phyloP scores from a whole-genome alignment of 2,329 filamentous ascomycete genomes.

The Aspergillus floridensis region DNA sequence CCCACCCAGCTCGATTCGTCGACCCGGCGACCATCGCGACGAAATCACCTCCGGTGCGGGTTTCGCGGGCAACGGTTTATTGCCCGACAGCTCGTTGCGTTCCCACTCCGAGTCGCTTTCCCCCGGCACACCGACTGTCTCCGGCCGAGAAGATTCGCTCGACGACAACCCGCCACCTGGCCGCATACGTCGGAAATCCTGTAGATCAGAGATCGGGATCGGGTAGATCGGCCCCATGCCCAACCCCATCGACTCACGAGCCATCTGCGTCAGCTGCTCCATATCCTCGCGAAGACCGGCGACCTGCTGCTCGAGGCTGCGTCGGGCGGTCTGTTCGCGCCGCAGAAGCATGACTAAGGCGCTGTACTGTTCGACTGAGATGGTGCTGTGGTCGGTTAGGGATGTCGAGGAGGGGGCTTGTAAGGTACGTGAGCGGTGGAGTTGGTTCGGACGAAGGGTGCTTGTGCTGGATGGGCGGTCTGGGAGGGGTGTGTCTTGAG shows the following conservation, averaged over 20 bases:
- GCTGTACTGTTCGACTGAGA: slow-evolving; percentile 49
- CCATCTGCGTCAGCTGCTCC: slow-evolving; percentile 33
- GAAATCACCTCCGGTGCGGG: slow-evolving; percentile 18
- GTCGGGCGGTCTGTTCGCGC: slow-evolving; percentile 47
- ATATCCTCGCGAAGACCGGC: slow-evolving; percentile 42
- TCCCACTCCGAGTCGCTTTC: slow-evolving; percentile 31
- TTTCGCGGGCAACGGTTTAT: slow-evolving; percentile 8
- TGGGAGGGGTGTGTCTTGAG: slow-evolving; percentile 11
- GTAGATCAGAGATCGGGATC: slow-evolving; percentile 30
- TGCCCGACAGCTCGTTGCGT: slow-evolving; percentile 14
- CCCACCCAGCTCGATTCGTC: slow-evolving; percentile 25
- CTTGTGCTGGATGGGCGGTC: slow-evolving; percentile 30
- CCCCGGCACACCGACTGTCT: slow-evolving; percentile 15
- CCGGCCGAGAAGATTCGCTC: slow-evolving; percentile 14
- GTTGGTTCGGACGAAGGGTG: slow-evolving; percentile 33
- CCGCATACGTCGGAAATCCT: slow-evolving; percentile 31
- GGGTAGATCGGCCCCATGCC: slow-evolving; percentile 34
- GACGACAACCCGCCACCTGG: slow-evolving; percentile 23
- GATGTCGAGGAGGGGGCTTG: slow-evolving; percentile 33
- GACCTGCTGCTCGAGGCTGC: slow-evolving; percentile 46
- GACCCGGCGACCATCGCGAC: slow-evolving; percentile 27
- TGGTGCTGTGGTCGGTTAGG: slow-evolving; percentile 31
- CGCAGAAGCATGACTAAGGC: slow-evolving; percentile 46
- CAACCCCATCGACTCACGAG: slow-evolving; percentile 32
- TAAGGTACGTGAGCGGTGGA: slow-evolving; percentile 26